Evolutionary conservation across 2,329 filamentous ascomycete genomes (phyloP).

Genomic region (Colletotrichum tofieldiae): DNA sequence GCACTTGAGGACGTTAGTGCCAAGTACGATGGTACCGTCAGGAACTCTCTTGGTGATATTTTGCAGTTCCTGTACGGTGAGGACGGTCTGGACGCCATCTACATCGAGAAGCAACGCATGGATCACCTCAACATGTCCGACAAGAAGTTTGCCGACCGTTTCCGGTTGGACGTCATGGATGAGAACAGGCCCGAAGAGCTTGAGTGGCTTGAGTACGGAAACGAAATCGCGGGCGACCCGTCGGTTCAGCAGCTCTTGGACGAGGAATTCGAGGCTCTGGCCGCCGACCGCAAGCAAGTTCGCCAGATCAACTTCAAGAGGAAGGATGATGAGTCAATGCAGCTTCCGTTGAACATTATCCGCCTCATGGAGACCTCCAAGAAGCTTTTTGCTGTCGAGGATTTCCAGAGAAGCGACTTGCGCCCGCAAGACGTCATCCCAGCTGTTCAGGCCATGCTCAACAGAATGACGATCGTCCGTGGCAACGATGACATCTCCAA

Average conservation of each 20-base stretch:
- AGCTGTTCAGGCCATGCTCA: constrained; percentile 81
- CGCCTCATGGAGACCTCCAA: constrained; percentile 93
- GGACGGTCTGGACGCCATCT: constrained; percentile 93
- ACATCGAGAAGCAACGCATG: constrained; percentile 93
- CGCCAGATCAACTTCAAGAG: constrained; percentile 77
- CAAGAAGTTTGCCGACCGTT: constrained; percentile 83
- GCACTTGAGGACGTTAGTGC: constrained; percentile 98
- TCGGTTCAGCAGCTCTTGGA: constrained; percentile 90
- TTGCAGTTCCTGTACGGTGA: constrained; percentile 98
- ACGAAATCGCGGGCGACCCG: constrained; percentile 89
- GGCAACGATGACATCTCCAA: constrained; percentile 85
- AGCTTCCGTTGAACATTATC: constrained; percentile 91
- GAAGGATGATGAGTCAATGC: constrained; percentile 88
- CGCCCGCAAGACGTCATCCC: constrained; percentile 91
- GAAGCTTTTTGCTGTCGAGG: constrained; percentile 91
- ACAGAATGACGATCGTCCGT: constrained; percentile 87
- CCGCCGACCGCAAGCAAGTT: constrained; percentile 81
- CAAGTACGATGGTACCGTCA: constrained; percentile 96
- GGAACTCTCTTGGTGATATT: constrained; percentile 96
- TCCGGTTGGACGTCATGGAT: constrained; percentile 90
- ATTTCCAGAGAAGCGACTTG: constrained; percentile 88
- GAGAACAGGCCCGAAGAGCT: constrained; percentile 67
- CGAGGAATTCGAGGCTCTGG: constrained; percentile 86
- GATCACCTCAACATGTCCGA: constrained; percentile 88
- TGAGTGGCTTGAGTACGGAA: constrained; percentile 87